A percentile compares a stretch with the other conserved stretches of the same genome.
Evolutionary conservation across 208 protist genomes (phyloP).

Genomic region (Trypanosoma brucei): DNA sequence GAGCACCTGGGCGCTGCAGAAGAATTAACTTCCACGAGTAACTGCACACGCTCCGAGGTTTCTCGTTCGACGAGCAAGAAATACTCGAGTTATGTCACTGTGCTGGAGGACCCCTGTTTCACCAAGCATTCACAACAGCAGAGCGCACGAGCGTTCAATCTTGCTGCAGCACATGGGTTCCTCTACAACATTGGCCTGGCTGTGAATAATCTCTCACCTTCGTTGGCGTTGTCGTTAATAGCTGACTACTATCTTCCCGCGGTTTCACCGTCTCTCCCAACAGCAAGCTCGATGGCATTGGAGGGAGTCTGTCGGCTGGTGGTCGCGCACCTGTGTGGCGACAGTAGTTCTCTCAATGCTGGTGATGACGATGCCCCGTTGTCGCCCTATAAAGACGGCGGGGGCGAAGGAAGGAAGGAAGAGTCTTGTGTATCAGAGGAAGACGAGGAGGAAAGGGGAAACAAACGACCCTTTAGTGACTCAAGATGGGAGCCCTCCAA

Average conservation of each 20-base stretch:
- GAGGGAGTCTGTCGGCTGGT: slow-evolving; percentile 63
- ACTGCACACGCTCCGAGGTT: not conserved
- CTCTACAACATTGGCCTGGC: slow-evolving; percentile 35
- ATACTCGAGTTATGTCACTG: not conserved
- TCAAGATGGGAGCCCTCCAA: slow-evolving; percentile 2
- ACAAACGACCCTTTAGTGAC: not conserved
- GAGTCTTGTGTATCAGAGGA: not conserved
- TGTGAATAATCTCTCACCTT: slow-evolving; percentile 13
- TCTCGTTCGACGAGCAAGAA: not conserved
- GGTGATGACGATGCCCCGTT: not conserved
- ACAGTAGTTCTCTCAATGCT: not conserved
- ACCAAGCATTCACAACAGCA: not conserved
- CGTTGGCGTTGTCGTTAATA: slow-evolving; percentile 29
- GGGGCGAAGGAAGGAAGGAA: not conserved
- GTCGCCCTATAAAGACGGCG: not conserved
- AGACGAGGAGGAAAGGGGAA: not conserved
- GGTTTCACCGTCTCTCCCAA: slow-evolving; percentile 30
- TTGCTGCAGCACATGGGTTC: slow-evolving; percentile 51
- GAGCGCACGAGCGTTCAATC: slow-evolving; percentile 31
- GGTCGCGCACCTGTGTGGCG: slow-evolving; percentile 26
- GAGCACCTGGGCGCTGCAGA: not conserved
- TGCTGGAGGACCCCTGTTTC: not conserved
- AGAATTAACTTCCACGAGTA: not conserved
- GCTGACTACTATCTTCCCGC: slow-evolving; percentile 45
- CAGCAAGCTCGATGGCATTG: slow-evolving; percentile 45